Evolutionary conservation across 352 stramenopile species (phyloP).

Genomic region (Peronospora farinosa): DNA sequence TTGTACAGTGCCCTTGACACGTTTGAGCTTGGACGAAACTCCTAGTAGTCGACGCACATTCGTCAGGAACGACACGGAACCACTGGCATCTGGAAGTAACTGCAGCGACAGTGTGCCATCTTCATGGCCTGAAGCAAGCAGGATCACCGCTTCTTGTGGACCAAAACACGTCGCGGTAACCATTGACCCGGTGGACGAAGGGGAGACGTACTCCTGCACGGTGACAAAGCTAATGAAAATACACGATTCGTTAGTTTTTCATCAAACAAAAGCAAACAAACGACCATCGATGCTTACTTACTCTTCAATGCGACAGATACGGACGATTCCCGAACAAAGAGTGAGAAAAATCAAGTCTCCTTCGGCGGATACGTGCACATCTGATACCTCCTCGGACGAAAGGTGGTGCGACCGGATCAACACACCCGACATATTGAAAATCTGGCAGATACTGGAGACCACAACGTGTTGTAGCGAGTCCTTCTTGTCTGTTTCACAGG

Average conservation of each 20-base stretch:
- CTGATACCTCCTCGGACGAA: conserved; percentile 36
- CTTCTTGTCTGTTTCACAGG: background rate
- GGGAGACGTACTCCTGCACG: conserved; percentile 65
- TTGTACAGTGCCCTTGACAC: conserved; percentile 82
- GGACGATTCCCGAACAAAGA: conserved; percentile 35
- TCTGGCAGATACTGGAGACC: conserved; percentile 40
- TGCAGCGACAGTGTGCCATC: conserved; percentile 75
- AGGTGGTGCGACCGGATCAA: conserved; percentile 45
- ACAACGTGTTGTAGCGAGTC: conserved; percentile 6
- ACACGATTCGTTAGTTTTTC: background rate
- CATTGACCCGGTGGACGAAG: conserved; percentile 26
- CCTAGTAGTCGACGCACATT: conserved; percentile 69
- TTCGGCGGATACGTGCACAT: conserved; percentile 57
- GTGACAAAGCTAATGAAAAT: conserved; percentile 41
- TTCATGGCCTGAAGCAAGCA: conserved; percentile 57
- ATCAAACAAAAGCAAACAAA: background rate
- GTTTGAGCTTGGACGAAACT: conserved; percentile 79
- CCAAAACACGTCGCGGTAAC: conserved; percentile 65
- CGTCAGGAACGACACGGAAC: conserved; percentile 65
- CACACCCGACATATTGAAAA: conserved; percentile 67
- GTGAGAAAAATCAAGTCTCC: conserved; percentile 71
- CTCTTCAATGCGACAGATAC: conserved; percentile 77
- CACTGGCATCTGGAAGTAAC: conserved; percentile 73
- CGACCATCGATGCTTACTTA: conserved; percentile 42
- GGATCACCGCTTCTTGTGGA: conserved; percentile 69